A percentile compares a stretch with the other conserved stretches of the same genome.
Evolutionary conservation across 2,329 filamentous ascomycete species (phyloP).

Genomic region (Seiridium unicorne): DNA sequence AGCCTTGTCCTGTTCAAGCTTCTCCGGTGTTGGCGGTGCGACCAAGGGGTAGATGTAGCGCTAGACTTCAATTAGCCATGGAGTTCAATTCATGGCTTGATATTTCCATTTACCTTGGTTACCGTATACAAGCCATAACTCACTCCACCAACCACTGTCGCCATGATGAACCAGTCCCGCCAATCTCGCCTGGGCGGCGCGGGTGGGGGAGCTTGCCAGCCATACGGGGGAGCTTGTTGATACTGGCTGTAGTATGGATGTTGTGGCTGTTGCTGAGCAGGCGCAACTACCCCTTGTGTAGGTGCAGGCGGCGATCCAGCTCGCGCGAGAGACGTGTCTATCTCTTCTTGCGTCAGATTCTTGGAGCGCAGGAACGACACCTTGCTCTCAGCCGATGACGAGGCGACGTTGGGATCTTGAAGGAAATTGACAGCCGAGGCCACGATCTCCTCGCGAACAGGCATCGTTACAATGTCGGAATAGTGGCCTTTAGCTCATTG

Average conservation of each 20-base stretch:
- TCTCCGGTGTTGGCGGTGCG: slow-evolving; percentile 88
- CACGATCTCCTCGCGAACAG: slow-evolving; percentile 81
- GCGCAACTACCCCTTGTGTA: slow-evolving; percentile 40
- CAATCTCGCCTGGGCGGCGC: slow-evolving; percentile 80
- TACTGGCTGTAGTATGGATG: slow-evolving; percentile 45
- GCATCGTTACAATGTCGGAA: slow-evolving; percentile 46
- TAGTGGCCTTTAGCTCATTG: background rate
- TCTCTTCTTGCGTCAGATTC: slow-evolving; percentile 94
- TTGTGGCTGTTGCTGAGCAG: slow-evolving; percentile 33
- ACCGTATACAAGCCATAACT: slow-evolving; percentile 86
- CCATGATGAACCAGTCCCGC: slow-evolving; percentile 99
- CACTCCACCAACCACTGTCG: slow-evolving; percentile 86
- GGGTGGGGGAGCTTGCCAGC: slow-evolving; percentile 57
- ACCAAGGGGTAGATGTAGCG: slow-evolving; percentile 91
- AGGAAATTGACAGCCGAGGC: slow-evolving; percentile 54
- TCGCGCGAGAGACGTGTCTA: slow-evolving; percentile 79
- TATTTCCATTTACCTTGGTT: slow-evolving; percentile 63
- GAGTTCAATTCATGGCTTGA: too few species aligned
- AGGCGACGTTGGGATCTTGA: slow-evolving; percentile 87
- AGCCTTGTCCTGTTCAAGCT: slow-evolving; percentile 91
- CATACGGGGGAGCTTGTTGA: slow-evolving; percentile 45
- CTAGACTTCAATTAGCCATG: slow-evolving; percentile 38
- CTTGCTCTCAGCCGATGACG: slow-evolving; percentile 87
- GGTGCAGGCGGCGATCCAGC: slow-evolving; percentile 51
- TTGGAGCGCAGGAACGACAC: slow-evolving; percentile 93